Evolutionary conservation across 2,329 filamentous ascomycete genomes (phyloP), one percentile per base, ranked within the genome.

Genomic region (Corynespora cassiicola): DNA sequence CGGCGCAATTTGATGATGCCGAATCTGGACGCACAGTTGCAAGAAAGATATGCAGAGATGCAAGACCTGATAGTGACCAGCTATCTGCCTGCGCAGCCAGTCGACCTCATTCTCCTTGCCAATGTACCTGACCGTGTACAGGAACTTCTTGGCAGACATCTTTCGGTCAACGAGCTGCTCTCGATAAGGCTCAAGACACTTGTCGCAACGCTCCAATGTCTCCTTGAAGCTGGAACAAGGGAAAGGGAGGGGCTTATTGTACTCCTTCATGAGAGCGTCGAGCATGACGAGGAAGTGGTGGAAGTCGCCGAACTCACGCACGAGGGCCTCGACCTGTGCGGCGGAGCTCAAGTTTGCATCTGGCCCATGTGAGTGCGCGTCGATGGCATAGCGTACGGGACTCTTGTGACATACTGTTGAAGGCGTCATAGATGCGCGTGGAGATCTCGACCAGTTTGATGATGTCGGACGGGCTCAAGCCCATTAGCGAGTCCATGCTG

Each of bases 301-400:
- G 34, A 65, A 65, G n/a, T 47, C 42, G 2, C 50, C 48, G 23
- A 62, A 63, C 27, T 64, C 59, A 25, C 55, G 56, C 17, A 65
- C 54, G 24, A 65, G 54, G 11, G 41, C 55, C 22, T 51, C 44
- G n/a, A 65, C 62, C 33, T 65, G 62, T 10, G 54, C 52, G 38
- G 62, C 58, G 0, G 60, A 64, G 33, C 61, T 64, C 23, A 64
- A 58, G 33, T 65, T 64, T 12, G 62, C 59, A 61, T 63, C 62
- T 63, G 22, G 7, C 19, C 8, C 9, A 9, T 17, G 26, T 62
- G 12, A 61, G 44, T 24, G 21, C 19, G 14, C 7, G 9, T 12
- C 19, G 11, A 36, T 10, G 26, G 25, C 20, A 4, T 7, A 5
- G 8, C 12, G 7, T 9, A 12, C n/a, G 16, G 14, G 35, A 19